phyloP scores from a whole-genome alignment of 257 asterid species.

The Henckelia pumila region DNA sequence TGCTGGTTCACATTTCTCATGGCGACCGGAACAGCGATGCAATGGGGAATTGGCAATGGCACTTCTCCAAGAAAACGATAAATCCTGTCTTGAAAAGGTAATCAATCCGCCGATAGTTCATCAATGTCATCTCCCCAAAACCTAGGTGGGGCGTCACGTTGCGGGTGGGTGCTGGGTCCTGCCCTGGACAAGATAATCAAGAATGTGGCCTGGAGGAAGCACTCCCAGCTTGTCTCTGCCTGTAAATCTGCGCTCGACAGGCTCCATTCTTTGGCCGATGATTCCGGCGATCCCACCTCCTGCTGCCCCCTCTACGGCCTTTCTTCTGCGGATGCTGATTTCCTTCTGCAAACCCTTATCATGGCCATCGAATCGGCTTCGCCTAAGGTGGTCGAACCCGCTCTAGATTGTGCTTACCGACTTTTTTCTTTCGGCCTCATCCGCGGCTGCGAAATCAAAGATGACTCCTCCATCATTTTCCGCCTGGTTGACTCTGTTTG shows the following conservation, averaged over 20 bases:
- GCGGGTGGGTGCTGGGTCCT: slow-evolving; percentile 95
- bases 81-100: background rate
- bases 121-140: slow-evolving; percentile 55
- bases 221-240: slow-evolving; percentile 82
- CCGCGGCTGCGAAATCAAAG: slow-evolving; percentile 62
- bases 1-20: too few species aligned
- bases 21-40: background rate
- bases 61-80: too few species aligned
- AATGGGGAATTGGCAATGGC: background rate
- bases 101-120: background rate
- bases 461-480: slow-evolving; percentile 46
- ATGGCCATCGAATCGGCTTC: slow-evolving; percentile 73
- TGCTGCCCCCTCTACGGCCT: slow-evolving; percentile 86
- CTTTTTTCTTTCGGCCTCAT: slow-evolving; percentile 73
- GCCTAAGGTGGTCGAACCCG: slow-evolving; percentile 91
- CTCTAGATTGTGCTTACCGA: slow-evolving; percentile 79
- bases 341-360: slow-evolving; percentile 68
- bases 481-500: slow-evolving; percentile 74
- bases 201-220: slow-evolving; percentile 97
- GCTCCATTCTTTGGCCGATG: slow-evolving; percentile 70
- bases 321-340: slow-evolving; percentile 63
- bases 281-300: slow-evolving; percentile 66
- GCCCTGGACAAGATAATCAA: slow-evolving; percentile 92
- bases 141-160: slow-evolving; percentile 90
- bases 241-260: slow-evolving; percentile 92